Evolutionary conservation across 1,284 basidiomycete genomes (phyloP).

Genomic region (Tylopilus sp.): DNA sequence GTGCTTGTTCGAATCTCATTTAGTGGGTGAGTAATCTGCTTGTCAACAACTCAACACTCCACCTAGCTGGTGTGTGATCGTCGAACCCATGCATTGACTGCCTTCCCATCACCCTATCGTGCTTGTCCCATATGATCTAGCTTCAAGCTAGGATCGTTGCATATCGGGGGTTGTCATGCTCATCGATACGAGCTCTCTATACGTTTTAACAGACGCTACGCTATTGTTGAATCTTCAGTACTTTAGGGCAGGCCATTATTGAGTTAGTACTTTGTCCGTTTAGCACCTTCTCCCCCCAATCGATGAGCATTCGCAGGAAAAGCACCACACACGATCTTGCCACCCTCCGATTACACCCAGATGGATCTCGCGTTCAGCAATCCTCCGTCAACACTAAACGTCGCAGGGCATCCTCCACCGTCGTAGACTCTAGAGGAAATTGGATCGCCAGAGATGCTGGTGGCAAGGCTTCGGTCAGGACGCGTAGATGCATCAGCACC

Average conservation of each 20-base stretch:
- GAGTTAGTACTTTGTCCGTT: too few species aligned
- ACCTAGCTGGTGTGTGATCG: not conserved
- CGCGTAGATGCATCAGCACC: conserved; percentile 19
- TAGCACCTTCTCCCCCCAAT: not conserved
- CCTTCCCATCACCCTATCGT: not conserved
- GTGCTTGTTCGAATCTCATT: not conserved
- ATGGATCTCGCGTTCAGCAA: conserved; percentile 54
- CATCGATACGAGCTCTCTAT: too few species aligned
- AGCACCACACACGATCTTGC: conserved; percentile 59
- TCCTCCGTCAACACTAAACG: conserved; percentile 32
- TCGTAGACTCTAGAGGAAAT: conserved; percentile 33
- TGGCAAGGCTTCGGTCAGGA: conserved; percentile 38
- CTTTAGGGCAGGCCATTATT: too few species aligned
- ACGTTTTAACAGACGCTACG: too few species aligned
- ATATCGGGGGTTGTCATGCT: too few species aligned
- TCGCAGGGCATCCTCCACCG: conserved; percentile 29
- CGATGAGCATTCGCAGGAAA: conserved; percentile 44
- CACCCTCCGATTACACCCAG: conserved; percentile 54
- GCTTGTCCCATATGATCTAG: not conserved
- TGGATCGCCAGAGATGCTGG: conserved; percentile 38
- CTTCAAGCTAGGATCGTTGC: too few species aligned
- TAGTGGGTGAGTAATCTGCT: not conserved
- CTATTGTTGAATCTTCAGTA: too few species aligned
- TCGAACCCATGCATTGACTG: not conserved
- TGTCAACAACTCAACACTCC: too few species aligned